Base-by-base conservation (phyloP, 208 protist genomes). In the Angomonas desouzai region DNA sequence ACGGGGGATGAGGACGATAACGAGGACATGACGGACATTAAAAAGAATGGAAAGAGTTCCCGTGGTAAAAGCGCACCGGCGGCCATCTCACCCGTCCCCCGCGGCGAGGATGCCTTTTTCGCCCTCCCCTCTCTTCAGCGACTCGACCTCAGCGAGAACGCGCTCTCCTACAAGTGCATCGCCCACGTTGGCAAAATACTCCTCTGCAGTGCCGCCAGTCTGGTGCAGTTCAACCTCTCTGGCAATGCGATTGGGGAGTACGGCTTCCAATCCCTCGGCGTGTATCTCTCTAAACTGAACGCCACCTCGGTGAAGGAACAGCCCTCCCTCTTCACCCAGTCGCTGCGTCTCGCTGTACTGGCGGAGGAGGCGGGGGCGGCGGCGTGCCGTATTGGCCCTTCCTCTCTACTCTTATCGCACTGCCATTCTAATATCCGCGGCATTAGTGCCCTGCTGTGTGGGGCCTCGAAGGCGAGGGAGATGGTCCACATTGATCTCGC, bases 111-210 rank as follows among this genome's bases (percentile, higher is more conserved):
- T 64, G 47, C 11, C 30, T 63, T 34, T 63, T 61, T 62, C 25
- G 40, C 38, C 40, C n/a, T 86, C 11, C 72, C 74, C 20, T 48
- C 48, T 36, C 63, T 90, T 28, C 69, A 75, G n/a, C 68, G 87
- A 28, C 69, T 94, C 16, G 83, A 94, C 66, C 58, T 94, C 18
- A 79, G 79, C 53, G 61, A 68, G 40, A 94, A 94, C 68, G 56
- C 60, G 56, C 47, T 94, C 11, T 85, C 83, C 13, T 74, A 84
- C 53, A 76, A 74, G 45, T 81, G 82, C 64, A 79, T 81, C 27
- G 78, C 72, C 11, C 75, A 74, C 43, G 40, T 94, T 16, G 85
- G 88, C 55, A 82, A 84, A 47, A 55, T 89, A 56, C 56, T 91
- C 34, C 70, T 91, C 43, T 82, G 77, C 68, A 70, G 72, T 34